Evolutionary conservation across 2,329 filamentous ascomycete species (phyloP).

Genomic region (Boeremia lycopersici): DNA sequence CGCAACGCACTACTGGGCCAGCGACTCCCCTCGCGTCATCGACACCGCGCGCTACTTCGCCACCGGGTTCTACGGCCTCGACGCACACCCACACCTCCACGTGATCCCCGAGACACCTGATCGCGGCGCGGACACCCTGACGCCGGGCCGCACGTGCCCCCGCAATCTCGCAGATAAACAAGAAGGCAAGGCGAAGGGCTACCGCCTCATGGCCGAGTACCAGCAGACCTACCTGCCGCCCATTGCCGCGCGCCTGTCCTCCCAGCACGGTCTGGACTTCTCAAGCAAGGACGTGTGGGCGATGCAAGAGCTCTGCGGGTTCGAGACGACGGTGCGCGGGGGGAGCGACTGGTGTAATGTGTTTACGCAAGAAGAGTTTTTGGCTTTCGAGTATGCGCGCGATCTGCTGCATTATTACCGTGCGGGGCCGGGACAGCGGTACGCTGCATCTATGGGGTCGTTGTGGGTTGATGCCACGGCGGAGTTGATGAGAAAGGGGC

Average conservation of each 20-base stretch:
- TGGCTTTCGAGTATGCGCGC: constrained; percentile 63
- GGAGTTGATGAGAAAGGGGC: constrained; percentile 53
- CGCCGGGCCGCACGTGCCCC: constrained; percentile 57
- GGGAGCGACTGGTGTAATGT: constrained; percentile 62
- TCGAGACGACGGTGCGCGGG: constrained; percentile 61
- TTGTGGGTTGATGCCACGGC: constrained; percentile 64
- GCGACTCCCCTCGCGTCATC: constrained; percentile 59
- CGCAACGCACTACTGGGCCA: constrained; percentile 57
- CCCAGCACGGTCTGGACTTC: constrained; percentile 53
- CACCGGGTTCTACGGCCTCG: constrained; percentile 60
- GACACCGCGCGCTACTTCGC: constrained; percentile 63
- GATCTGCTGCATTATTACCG: constrained; percentile 65
- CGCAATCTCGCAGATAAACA: constrained; percentile 47
- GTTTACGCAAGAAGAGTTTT: constrained; percentile 61
- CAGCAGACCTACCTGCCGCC: constrained; percentile 55
- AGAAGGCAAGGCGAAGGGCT: constrained; percentile 58
- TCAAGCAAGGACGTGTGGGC: constrained; percentile 58
- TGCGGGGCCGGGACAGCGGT: constrained; percentile 62
- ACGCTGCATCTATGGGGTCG: constrained; percentile 61
- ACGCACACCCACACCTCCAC: constrained; percentile 54
- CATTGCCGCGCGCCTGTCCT: constrained; percentile 53
- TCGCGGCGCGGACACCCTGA: constrained; percentile 61
- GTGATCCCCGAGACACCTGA: constrained; percentile 60
- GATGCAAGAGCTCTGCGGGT: constrained; percentile 68
- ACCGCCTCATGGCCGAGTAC: constrained; percentile 55